Base-by-base conservation (phyloP, 2,329 filamentous ascomycete genomes). In the Colletotrichum godetiae region DNA sequence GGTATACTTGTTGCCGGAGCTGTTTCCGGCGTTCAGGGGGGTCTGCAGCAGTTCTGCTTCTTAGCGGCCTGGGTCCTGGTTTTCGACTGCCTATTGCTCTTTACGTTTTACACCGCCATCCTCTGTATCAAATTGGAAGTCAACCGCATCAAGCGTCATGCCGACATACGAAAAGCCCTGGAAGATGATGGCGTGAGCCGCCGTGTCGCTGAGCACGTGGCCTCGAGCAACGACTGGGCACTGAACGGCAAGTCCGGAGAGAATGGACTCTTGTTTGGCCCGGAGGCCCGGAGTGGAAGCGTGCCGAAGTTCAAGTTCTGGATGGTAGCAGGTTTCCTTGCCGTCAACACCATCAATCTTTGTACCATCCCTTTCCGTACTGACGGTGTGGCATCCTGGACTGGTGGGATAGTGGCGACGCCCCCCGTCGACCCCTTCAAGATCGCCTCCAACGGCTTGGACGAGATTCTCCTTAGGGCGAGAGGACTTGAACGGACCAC, bases 71-170 rank as follows among this genome's bases (percentile, higher is more conserved):
- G 96, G 97, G 98, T 98, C 74, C 85, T 99, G 62, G 92, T 98
- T 83, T 99, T 98, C 81, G 97, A 99, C 85, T 95, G 95, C 83
- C 87, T 98, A 74, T 88, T 98, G 76, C 92, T 99, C 49, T 97
- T 99, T 85, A 97, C 96, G 62, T 98, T 99, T 85, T 98, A 98
- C 86, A 98, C 95, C 13, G 94, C 96, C 1, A 98, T 99, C 78
- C 90, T 99, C 59, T 98, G 95, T 85, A 97, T 99, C 86, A 99
- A 99, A 86, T 92, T 99, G 10, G 97, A 99, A 83, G 97, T 99
- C 82, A 99, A 98, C 86, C 93, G 97, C 61, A 98, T 99, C 86
- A 98, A 96, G 86, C 94, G 97, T 71, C 97, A 99, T 80, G 94
- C 98, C 56, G 92, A 95, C 67, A 92, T 98, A 81, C 94, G 96